Evolutionary conservation across 768 basidiomycete genomes (phyloP).

Genomic region (Amanita subjunquillea): DNA sequence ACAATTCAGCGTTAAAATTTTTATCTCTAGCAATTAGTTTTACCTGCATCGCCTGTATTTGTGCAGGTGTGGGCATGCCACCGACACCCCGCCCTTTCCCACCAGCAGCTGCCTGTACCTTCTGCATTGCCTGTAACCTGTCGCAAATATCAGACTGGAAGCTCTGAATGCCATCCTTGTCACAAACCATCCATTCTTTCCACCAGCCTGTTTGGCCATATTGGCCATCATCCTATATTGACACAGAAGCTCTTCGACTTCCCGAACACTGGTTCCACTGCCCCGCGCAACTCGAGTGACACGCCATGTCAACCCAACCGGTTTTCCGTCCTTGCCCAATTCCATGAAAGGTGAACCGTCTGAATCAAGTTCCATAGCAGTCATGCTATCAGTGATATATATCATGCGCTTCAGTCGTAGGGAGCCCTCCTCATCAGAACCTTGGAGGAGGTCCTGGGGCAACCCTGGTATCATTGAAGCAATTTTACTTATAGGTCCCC

Average conservation of each 20-base stretch:
- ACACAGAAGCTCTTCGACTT: slow-evolving; percentile 95
- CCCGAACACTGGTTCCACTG: slow-evolving; percentile 88
- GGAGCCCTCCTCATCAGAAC: slow-evolving; percentile 89
- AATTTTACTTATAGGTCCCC: slow-evolving; percentile 98
- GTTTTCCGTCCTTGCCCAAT: slow-evolving; percentile 72
- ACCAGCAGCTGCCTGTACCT: slow-evolving; percentile 81
- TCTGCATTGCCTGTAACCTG: slow-evolving; percentile 83
- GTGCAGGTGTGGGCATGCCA: slow-evolving; percentile 86
- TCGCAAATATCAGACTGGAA: background rate
- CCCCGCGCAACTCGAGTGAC: slow-evolving; percentile 86
- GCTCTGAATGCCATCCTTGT: background rate
- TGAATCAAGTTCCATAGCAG: slow-evolving; percentile 84
- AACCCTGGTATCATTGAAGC: slow-evolving; percentile 98
- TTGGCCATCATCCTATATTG: slow-evolving; percentile 99
- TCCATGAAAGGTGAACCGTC: slow-evolving; percentile 91
- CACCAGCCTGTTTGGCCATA: slow-evolving; percentile 97
- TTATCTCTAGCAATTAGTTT: slow-evolving; percentile 12
- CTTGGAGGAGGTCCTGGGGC: slow-evolving; percentile 82
- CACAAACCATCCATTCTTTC: slow-evolving; percentile 86
- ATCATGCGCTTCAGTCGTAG: slow-evolving; percentile 94
- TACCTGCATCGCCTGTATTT: slow-evolving; percentile 92
- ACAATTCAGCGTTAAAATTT: background rate
- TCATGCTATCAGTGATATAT: slow-evolving; percentile 98
- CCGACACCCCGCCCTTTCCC: slow-evolving; percentile 80
- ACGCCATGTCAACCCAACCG: slow-evolving; percentile 80